Evolutionary conservation across 2,329 filamentous ascomycete species (phyloP), one percentile per base, ranked within the genome.

Genomic region (Myrmaecium sp.): DNA sequence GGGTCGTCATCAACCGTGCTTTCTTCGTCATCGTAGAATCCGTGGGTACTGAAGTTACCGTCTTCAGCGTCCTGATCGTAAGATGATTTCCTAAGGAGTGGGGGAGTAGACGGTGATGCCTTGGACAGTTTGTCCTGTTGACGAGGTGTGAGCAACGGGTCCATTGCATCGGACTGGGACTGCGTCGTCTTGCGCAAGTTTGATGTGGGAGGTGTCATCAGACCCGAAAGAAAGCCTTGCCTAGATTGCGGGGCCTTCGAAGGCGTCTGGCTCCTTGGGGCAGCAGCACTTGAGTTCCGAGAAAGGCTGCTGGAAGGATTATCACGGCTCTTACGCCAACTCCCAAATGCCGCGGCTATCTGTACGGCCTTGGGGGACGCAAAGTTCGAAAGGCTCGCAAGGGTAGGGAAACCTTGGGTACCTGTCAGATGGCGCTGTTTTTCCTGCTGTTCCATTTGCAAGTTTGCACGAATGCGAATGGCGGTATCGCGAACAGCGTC

Each of bases 361-460:
- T 92, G 75, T 5, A 80, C 81, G 10, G 92, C 76, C 17, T 82
- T 74, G 4, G 84, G 86, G 2, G 81, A 78, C 7, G 80, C 75
- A 35, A 84, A 71, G 36, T 69, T 72, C 24, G 84, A 73, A 17
- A 80, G 69, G 24, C 76, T 75, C 1, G 81, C 76, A 21, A 93
- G 67, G 21, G 78, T 80, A 4, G 80, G 78, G 38, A 89, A 61
- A 28, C 62, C 69, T 32, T 58, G 51, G 12, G 62, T 54, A 33
- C 71, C 76, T 9, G 76, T 73, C 54, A 80, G 67, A 1, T 81
- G 74, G 32, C 89, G 69, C 51, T 95, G 86, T 27, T 82, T 80
- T 54, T 94, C 84, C 48, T 93, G 82, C 47, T 91, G 80, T 51
- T 98, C 86, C 89, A 98, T 98, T 48, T 95, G 82, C 18, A 98